Evolutionary conservation across 2,329 filamentous ascomycete species (phyloP).

Genomic region (Scedosporium dehoogii): DNA sequence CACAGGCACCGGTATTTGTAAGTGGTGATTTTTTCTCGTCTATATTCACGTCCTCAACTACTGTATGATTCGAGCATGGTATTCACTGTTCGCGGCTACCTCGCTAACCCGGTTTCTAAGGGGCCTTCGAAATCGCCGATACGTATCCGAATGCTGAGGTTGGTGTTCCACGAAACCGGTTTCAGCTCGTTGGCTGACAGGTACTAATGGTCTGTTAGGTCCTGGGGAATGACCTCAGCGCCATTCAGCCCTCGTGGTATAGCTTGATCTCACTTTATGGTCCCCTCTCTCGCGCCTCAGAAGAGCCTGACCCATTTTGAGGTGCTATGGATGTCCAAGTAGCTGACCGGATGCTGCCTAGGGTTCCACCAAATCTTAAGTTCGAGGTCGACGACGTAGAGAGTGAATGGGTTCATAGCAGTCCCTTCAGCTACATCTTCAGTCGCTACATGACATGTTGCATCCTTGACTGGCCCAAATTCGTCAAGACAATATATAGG

Average conservation of each 20-base stretch:
- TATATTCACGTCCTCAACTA: too few relatives aligned
- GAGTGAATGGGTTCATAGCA: slow-evolving; percentile 29
- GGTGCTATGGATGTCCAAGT: too few relatives aligned
- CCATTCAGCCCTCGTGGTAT: slow-evolving; percentile 11
- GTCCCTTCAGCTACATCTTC: slow-evolving; percentile 25
- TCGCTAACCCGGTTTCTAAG: too few relatives aligned
- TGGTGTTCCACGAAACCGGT: not conserved
- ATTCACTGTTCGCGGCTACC: too few relatives aligned
- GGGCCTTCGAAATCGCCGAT: slow-evolving; percentile 45
- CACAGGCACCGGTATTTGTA: slow-evolving; percentile 45
- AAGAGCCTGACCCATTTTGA: too few relatives aligned
- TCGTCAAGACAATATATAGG: slow-evolving; percentile 7
- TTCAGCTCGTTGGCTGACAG: too few relatives aligned
- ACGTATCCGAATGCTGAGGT: slow-evolving; percentile 15
- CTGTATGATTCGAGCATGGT: too few relatives aligned
- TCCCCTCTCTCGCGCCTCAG: too few relatives aligned
- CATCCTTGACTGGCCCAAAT: slow-evolving; percentile 27
- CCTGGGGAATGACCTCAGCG: slow-evolving; percentile 12
- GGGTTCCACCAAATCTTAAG: slow-evolving; percentile 48
- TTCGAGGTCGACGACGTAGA: slow-evolving; percentile 59
- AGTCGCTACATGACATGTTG: not conserved
- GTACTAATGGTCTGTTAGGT: too few relatives aligned
- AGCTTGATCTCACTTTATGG: too few relatives aligned
- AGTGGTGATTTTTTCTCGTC: too few relatives aligned
- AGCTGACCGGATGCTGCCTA: too few relatives aligned